Evolutionary conservation across 73 alveolate genomes (phyloP), one percentile per base, ranked within the genome.

Genomic region (Paramecium octaurelia): DNA sequence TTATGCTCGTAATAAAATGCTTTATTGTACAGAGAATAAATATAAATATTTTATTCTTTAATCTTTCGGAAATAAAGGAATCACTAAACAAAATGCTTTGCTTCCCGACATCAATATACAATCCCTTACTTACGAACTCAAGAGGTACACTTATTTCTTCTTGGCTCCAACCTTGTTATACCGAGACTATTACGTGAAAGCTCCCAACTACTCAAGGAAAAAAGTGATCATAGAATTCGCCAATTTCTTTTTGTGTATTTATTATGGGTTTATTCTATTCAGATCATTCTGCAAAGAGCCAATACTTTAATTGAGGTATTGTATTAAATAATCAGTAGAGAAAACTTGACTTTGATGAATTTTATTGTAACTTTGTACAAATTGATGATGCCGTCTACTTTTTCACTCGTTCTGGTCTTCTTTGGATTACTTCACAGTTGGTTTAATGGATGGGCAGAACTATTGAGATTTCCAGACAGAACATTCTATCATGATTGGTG

Each of bases 401-500:
- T 96, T 38, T 58, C 96, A 35, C 71, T 96, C 9, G 93, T 96
- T n/a, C 48, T 96, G 10, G 85, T 93, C 43, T 96, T 96, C 92
- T 96, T 94, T 70, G 98, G 98, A 11, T 90, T 96, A 18, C 93
- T 96, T 11, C 99, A 96, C 91, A 73, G 97, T 46, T 96, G 99
- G 99, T 64, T 96, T 58, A 96, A 96, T 84, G 87, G 93, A 34
- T 96, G 96, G 88, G 98, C 98, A 40, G 99, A 97, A 90, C 43
- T 97, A 3, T 40, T 94, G 27, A 48, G 97, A 43, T 96, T 96
- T 85, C 98, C 97, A 23, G 99, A 97, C 68, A 58, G 98, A 34
- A 84, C 92, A 57, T 97, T 97, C 85, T 97, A 97, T 92, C 95
- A 92, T 59, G 99, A 97, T 88, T 97, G 99, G 99, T 97, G 99